These are phyloP conservation scores for Toxicodendron radicans DNA, from an alignment of 345 rosid species.

Conservation along the genomic window DNA sequence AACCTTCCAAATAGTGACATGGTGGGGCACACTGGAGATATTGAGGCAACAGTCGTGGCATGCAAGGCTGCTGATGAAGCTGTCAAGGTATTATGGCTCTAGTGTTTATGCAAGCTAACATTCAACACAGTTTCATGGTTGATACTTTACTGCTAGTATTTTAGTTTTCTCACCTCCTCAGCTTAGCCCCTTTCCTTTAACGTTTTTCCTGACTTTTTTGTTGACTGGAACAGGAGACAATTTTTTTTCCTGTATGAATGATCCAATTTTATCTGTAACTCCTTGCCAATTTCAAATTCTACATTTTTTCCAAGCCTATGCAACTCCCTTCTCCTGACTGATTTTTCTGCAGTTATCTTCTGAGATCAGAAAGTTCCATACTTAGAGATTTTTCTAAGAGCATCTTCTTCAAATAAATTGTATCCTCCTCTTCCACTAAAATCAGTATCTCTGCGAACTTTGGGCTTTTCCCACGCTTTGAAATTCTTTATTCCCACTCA, in stretches of 20 bases:
- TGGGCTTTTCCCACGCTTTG: neutral
- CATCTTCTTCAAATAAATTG: neutral
- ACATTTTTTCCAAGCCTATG: neutral
- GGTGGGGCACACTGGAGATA: slow-evolving; percentile 99
- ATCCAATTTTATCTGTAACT: too few species aligned
- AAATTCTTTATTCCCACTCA: neutral
- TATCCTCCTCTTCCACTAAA: neutral
- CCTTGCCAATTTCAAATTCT: neutral
- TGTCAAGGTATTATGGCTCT: slow-evolving; percentile 65
- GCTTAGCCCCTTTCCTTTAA: neutral
- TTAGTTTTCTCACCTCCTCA: neutral
- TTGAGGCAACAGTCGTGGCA: slow-evolving; percentile 75
- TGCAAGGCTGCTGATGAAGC: slow-evolving; percentile 93
- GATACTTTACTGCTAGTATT: neutral
- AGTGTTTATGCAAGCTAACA: neutral
- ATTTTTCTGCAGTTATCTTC: neutral
- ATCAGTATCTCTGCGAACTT: neutral
- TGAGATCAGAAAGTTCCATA: neutral
- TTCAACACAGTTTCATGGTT: neutral
- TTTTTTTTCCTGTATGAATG: neutral
- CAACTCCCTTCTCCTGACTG: neutral
- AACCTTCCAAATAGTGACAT: slow-evolving; percentile 91
- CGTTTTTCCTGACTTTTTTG: too few species aligned
- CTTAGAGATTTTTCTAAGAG: neutral
- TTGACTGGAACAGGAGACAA: neutral